A percentile compares a stretch with the other conserved stretches of the same genome.
Evolutionary conservation across 1,284 basidiomycete species (phyloP).

Genomic region (Porphyrellus sp.): DNA sequence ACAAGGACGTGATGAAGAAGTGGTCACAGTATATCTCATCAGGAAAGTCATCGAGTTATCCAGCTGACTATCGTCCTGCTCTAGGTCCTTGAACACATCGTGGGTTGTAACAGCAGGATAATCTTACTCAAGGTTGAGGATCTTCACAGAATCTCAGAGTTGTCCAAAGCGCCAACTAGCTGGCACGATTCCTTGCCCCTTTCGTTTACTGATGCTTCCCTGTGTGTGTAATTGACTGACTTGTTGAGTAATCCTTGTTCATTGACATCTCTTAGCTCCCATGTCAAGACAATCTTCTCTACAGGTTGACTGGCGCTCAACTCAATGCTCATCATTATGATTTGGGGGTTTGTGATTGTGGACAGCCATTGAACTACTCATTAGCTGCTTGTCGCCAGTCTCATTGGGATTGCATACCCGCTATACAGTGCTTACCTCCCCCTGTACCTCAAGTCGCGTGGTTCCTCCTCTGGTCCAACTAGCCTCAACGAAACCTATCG

Average conservation of each 20-base stretch:
- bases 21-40: slow-evolving; percentile 40
- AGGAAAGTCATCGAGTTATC: too few relatives aligned
- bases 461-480: slow-evolving; percentile 32
- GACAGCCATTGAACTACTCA: not conserved
- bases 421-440: slow-evolving; percentile 54
- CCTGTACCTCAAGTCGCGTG: slow-evolving; percentile 46
- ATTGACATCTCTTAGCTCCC: slow-evolving; percentile 34
- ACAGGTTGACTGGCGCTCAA: slow-evolving; percentile 49
- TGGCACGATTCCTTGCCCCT: slow-evolving; percentile 37
- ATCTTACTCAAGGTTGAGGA: slow-evolving; percentile 46
- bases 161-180: slow-evolving; percentile 17
- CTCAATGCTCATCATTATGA: slow-evolving; percentile 49
- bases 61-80: not conserved
- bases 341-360: slow-evolving; percentile 45
- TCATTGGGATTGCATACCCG: slow-evolving; percentile 61
- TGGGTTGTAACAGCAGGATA: slow-evolving; percentile 48
- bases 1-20: slow-evolving; percentile 55
- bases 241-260: not conserved
- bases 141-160: slow-evolving; percentile 36
- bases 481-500: slow-evolving; percentile 42
- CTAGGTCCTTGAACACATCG: slow-evolving; percentile 48
- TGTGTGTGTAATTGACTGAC: slow-evolving; percentile 29
- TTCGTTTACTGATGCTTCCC: slow-evolving; percentile 41
- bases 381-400: slow-evolving; percentile 26
- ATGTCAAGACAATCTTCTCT: slow-evolving; percentile 51